phyloP scores from a whole-genome alignment of 139 green algal species.

The Pseudopediastrum boryanum region DNA sequence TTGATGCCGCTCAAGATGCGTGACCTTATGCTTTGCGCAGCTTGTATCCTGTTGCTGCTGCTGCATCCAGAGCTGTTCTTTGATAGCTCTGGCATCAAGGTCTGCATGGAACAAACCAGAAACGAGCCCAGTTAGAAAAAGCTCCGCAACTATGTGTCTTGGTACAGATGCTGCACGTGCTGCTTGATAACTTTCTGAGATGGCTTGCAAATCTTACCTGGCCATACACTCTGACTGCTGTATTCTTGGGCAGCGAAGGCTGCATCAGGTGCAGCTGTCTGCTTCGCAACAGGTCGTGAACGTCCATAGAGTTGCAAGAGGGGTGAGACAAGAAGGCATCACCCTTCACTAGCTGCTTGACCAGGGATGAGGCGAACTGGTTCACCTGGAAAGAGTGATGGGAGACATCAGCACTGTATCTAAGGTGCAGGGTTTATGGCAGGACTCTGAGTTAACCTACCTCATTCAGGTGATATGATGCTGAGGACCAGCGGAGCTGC shows the following conservation, averaged over 20 bases:
- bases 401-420: background rate
- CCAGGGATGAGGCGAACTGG: conserved; percentile 1
- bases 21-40: background rate
- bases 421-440: too few relatives aligned
- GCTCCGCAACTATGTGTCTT: background rate
- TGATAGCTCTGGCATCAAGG: background rate
- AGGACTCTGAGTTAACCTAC: too few relatives aligned
- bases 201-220: background rate
- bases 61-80: conserved; percentile 7
- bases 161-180: background rate
- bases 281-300: conserved; percentile 28
- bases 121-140: background rate
- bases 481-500: background rate
- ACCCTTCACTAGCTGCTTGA: conserved; percentile 8
- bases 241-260: background rate
- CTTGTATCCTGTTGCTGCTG: background rate
- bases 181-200: background rate
- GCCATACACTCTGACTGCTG: background rate
- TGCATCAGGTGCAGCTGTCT: conserved; percentile 8
- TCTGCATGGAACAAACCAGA: background rate
- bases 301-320: background rate
- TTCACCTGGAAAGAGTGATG: background rate
- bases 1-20: background rate
- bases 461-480: background rate
- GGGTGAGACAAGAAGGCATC: conserved; percentile 25